A percentile compares a stretch with the other conserved stretches of the same genome.
These are phyloP conservation scores for Penicillium chermesinum DNA, from an alignment of 495 filamentous ascomycete species.

Conservation along the genomic window DNA sequence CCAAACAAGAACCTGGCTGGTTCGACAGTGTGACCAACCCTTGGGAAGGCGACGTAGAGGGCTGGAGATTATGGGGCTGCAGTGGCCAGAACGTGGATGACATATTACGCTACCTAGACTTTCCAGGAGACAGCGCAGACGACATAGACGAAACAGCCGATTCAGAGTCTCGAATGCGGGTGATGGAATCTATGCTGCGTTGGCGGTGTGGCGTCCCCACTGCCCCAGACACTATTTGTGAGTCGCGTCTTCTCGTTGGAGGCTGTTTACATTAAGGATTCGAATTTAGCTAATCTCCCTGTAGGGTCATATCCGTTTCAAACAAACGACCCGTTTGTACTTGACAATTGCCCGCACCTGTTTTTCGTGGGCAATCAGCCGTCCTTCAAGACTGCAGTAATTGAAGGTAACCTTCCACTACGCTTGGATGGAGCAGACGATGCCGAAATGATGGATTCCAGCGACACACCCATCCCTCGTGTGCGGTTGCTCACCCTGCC, in stretches of 20 bases:
- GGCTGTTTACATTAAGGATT: no score
- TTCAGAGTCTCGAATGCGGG: constrained; percentile 65
- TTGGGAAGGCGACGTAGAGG: constrained; percentile 83
- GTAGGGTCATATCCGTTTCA: constrained; percentile 98
- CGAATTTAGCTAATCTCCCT: no score
- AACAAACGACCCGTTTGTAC: constrained; percentile 80
- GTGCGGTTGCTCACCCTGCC: constrained; percentile 77
- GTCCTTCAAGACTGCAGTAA: constrained; percentile 68
- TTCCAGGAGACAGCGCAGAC: constrained; percentile 26
- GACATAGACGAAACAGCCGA: constrained; percentile 30
- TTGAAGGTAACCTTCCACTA: constrained; percentile 48
- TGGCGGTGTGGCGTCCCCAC: constrained; percentile 94
- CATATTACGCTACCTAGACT: constrained; percentile 77
- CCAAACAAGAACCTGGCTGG: constrained; percentile 58
- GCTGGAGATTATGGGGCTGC: constrained; percentile 76
- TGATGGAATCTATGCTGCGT: constrained; percentile 87
- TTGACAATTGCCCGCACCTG: constrained; percentile 78
- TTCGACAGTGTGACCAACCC: constrained; percentile 92
- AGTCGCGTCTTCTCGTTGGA: constrained; percentile 27
- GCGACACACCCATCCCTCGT: constrained; percentile 50
- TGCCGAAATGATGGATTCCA: constrained; percentile 39
- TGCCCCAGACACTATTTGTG: constrained; percentile 93
- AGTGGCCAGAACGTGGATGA: constrained; percentile 93
- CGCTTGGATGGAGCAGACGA: constrained; percentile 30
- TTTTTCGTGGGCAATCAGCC: constrained; percentile 89